phyloP scores from a whole-genome alignment of 139 green algal species.

The Parachlorella kessleri region DNA sequence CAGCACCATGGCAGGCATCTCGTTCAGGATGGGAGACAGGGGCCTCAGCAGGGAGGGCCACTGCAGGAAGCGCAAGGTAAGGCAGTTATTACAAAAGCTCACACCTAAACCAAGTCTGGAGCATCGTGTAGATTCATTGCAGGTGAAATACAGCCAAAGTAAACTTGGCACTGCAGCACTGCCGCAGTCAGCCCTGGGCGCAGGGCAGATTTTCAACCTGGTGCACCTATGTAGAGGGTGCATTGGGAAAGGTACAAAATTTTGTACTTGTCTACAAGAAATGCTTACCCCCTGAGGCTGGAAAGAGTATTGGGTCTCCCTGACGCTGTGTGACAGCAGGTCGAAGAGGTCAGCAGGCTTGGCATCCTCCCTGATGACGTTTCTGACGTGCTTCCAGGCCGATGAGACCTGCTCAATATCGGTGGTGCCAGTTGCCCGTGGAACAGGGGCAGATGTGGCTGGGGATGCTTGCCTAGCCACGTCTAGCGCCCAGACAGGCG shows the following conservation, averaged over 20 bases:
- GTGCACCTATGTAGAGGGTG: background rate
- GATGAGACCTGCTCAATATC: conserved; percentile 25
- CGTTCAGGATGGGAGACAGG: conserved; percentile 57
- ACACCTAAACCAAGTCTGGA: too few species aligned
- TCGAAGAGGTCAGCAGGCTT: conserved; percentile 67
- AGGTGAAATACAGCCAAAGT: too few species aligned
- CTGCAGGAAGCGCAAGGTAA: too few species aligned
- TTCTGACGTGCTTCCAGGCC: conserved; percentile 64
- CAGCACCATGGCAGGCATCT: conserved; percentile 80
- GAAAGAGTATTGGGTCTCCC: conserved; percentile 79
- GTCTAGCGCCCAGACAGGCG: conserved; percentile 14
- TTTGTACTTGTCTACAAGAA: background rate
- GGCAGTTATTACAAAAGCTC: too few species aligned
- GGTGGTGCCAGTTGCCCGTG: background rate
- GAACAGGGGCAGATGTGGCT: background rate
- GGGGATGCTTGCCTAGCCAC: background rate
- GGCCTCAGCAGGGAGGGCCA: conserved; percentile 75
- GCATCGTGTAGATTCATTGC: too few species aligned
- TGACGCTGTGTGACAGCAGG: conserved; percentile 53
- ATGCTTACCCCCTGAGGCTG: conserved; percentile 62
- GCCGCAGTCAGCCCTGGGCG: too few species aligned
- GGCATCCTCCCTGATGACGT: conserved; percentile 43
- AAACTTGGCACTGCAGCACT: too few species aligned
- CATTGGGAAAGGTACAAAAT: background rate
- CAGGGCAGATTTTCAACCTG: too few species aligned